Percentiles rank a stretch among this genome's conserved stretches.
Conservation (phyloP, 352 stramenopile species). For the Globisporangium cederbergense region DNA sequence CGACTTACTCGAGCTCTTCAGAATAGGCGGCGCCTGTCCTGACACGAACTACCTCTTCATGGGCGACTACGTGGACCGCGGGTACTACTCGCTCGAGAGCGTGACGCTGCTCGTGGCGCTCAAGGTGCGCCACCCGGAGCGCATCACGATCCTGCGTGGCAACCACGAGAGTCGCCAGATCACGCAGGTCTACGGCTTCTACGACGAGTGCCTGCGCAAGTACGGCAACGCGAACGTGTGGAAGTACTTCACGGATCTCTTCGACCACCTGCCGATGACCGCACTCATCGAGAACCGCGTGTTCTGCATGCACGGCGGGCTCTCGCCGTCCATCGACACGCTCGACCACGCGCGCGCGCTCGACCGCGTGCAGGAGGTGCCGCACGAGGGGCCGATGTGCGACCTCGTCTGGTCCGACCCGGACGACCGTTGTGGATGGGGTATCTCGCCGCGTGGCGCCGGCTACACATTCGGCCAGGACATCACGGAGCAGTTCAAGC, state of each 20-base stretch:
- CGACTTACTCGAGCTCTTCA: slow-evolving; percentile 87
- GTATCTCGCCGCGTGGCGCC: slow-evolving; percentile 81
- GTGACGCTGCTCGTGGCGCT: slow-evolving; percentile 80
- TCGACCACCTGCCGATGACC: slow-evolving; percentile 87
- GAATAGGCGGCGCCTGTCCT: slow-evolving; percentile 82
- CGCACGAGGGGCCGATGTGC: slow-evolving; percentile 86
- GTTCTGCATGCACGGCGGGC: slow-evolving; percentile 88
- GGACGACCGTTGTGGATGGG: slow-evolving; percentile 84
- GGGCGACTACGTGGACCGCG: slow-evolving; percentile 88
- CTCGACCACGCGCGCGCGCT: slow-evolving; percentile 82
- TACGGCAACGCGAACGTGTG: slow-evolving; percentile 87
- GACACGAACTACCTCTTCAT: slow-evolving; percentile 92
- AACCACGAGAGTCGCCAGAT: slow-evolving; percentile 55
- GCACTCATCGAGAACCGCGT: slow-evolving; percentile 87
- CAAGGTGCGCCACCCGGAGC: slow-evolving; percentile 83
- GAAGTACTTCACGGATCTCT: slow-evolving; percentile 90
- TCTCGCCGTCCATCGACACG: slow-evolving; percentile 87
- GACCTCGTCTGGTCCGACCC: slow-evolving; percentile 89
- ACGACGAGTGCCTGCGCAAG: slow-evolving; percentile 71
- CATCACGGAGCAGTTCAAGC: slow-evolving; percentile 89
- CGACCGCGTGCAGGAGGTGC: slow-evolving; percentile 85
- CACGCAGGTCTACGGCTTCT: slow-evolving; percentile 50
- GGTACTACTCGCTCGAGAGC: slow-evolving; percentile 86
- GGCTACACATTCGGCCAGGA: slow-evolving; percentile 88
- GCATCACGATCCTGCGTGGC: slow-evolving; percentile 77